These are phyloP conservation scores for Isabelozyma gotoi DNA, from an alignment of 805 yeast species.

Conservation along the genomic window DNA sequence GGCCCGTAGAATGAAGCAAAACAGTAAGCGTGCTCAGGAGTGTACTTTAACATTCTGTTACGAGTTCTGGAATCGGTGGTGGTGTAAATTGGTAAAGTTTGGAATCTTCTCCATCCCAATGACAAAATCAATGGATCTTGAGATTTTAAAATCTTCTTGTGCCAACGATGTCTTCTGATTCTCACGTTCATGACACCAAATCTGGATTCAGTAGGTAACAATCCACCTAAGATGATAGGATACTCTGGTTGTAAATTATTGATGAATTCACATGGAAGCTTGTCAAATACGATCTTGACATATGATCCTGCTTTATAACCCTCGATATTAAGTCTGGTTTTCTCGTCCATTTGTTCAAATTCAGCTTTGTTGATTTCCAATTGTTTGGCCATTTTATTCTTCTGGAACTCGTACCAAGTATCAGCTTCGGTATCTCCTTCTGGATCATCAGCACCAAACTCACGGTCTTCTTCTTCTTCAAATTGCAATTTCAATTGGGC, in stretches of 20 bases:
- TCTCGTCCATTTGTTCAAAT: constrained; percentile 68
- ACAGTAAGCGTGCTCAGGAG: constrained; percentile 98
- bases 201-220: constrained; percentile 84
- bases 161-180: constrained; percentile 98
- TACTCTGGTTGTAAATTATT: constrained; percentile 81
- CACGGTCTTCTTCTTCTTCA: constrained; percentile 71
- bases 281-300: constrained; percentile 82
- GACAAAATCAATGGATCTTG: constrained; percentile 94
- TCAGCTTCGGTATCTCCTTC: constrained; percentile 75
- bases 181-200: constrained; percentile 92
- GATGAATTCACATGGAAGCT: constrained; percentile 85
- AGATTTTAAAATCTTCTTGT: constrained; percentile 89
- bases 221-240: constrained; percentile 89
- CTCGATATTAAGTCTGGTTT: constrained; percentile 78
- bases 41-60: constrained; percentile 95
- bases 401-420: constrained; percentile 97
- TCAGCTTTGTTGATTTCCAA: constrained; percentile 88
- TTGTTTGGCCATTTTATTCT: constrained; percentile 96
- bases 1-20: constrained; percentile 97
- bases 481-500: constrained; percentile 86
- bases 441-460: constrained; percentile 75
- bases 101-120: constrained; percentile 98
- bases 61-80: constrained; percentile 97
- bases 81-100: constrained; percentile 91
- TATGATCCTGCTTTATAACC: constrained; percentile 94